Base-by-base conservation (phyloP, 805 yeast species). In the Yamadazyma sp. region DNA sequence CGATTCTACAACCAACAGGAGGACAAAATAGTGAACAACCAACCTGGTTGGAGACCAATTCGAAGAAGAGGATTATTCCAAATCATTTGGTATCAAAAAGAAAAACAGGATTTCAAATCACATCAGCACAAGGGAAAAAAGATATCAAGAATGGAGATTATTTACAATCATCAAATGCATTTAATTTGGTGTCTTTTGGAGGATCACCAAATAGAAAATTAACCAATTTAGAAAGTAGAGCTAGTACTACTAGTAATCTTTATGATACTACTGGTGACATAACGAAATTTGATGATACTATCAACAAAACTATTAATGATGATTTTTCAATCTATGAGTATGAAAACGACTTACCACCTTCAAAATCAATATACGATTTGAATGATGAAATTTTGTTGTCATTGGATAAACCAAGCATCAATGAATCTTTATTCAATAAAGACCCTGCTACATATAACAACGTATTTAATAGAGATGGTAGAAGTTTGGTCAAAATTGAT, bases 321-420 rank as follows among this genome's bases (percentile, higher is more conserved):
- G 68, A 62, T 30, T 45, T 58, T 27, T 36, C 45, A n/a, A 20
- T 40, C 12, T 52, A 50, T 37, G 50, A 49, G 19, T 32, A 24
- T 17, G 50, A 51, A 29, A 58, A 58, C 30, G 78, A 73, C 39
- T 41, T 60, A 23, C 80, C 80, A 8, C 82, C 81, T 1, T 50
- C 63, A 5, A 55, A 68, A 39, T 74, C 80, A 3, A 58, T 76
- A 17, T 70, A 65, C 42, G 82, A 76, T 44, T 58, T 73, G 37
- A 64, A 60, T 30, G 68, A 68, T 30, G 71, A 69, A 33, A 65
- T 69, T 5, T 58, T 65, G 20, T 52, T 61, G 10, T 54, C 65
- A 4, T 49, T 59, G 30, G 58, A 56, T 31, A 58, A 60, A 21
- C 70, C 69, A 6, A 38, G 28, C 12, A 56, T 56, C 9, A 47